A percentile compares a stretch with the other conserved stretches of the same genome.
These are phyloP conservation scores for Magnolia officinalis DNA, from an alignment of 164 flowering plant species.

Conservation along the genomic window DNA sequence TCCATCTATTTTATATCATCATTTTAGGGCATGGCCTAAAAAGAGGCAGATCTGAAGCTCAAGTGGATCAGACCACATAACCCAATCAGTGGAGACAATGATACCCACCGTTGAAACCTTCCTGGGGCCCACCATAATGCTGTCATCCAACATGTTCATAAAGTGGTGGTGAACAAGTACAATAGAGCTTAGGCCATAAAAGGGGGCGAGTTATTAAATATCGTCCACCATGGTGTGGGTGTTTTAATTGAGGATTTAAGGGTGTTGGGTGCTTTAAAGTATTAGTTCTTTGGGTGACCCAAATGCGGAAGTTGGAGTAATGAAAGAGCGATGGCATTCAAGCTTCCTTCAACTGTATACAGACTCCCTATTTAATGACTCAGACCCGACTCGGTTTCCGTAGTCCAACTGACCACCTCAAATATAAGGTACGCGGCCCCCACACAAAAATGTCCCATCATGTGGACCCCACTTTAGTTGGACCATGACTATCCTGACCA, in stretches of 20 bases:
- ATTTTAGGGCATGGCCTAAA: too few species aligned
- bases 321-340: slow-evolving; percentile 41
- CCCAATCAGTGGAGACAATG: too few species aligned
- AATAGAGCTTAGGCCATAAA: not conserved
- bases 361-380: slow-evolving; percentile 35
- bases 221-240: slow-evolving; percentile 20
- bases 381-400: not conserved
- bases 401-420: slow-evolving; percentile 9
- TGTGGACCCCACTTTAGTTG: not conserved
- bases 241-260: slow-evolving; percentile 17
- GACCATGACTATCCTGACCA: too few species aligned
- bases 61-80: too few species aligned
- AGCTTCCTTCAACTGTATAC: slow-evolving; percentile 50
- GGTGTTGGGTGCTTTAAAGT: slow-evolving; percentile 51
- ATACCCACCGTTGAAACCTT: too few species aligned
- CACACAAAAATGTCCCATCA: not conserved
- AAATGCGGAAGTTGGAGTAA: slow-evolving; percentile 52
- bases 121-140: too few species aligned
- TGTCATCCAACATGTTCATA: too few species aligned
- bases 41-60: too few species aligned
- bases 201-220: slow-evolving; percentile 6
- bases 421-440: not conserved
- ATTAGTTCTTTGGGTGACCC: slow-evolving; percentile 38
- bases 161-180: not conserved
- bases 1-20: too few species aligned